Conservation (phyloP, 2,329 filamentous ascomycete species). For the Hymenoscyphus repandus region DNA sequence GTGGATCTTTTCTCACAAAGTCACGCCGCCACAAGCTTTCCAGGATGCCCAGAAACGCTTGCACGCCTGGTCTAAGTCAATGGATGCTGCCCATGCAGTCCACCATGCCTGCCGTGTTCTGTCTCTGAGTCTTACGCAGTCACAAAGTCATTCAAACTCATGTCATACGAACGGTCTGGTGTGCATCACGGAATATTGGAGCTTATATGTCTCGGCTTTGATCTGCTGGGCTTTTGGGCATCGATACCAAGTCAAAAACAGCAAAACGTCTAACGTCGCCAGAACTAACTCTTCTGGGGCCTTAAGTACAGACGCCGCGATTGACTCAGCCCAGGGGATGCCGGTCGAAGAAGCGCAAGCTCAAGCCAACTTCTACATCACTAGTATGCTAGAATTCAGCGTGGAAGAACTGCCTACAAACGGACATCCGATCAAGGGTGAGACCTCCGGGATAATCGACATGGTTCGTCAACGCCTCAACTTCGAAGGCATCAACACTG, state of each 20-base stretch:
- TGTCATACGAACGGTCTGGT: conserved; percentile 8
- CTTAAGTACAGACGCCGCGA: conserved; percentile 3
- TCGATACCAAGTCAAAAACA: conserved; percentile 18
- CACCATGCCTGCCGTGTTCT: conserved; percentile 49
- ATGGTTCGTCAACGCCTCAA: conserved; percentile 44
- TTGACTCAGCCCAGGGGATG: conserved; percentile 3
- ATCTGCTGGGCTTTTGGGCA: conserved; percentile 55
- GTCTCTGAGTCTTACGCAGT: conserved; percentile 38
- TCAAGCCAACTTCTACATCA: conserved; percentile 31
- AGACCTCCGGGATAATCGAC: conserved; percentile 42
- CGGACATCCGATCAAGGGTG: conserved; percentile 35
- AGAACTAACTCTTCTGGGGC: conserved; percentile 12
- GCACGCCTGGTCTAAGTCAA: conserved; percentile 40
- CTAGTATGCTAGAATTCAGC: conserved; percentile 37
- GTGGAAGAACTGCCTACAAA: conserved; percentile 35
- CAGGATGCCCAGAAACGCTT: conserved; percentile 43
- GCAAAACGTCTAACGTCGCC: conserved; percentile 15
- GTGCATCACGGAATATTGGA: conserved; percentile 47
- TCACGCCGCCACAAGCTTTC: conserved; percentile 40
- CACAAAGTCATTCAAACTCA: conserved; percentile 9
- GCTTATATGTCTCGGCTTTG: conserved; percentile 50
- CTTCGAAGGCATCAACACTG: conserved; percentile 39
- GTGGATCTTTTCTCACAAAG: conserved; percentile 53
- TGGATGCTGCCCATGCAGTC: conserved; percentile 41
- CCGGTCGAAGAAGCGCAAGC: conserved; percentile 9